Base-by-base conservation (phyloP, 1,284 basidiomycete genomes). In the Fomitopsis betulina region DNA sequence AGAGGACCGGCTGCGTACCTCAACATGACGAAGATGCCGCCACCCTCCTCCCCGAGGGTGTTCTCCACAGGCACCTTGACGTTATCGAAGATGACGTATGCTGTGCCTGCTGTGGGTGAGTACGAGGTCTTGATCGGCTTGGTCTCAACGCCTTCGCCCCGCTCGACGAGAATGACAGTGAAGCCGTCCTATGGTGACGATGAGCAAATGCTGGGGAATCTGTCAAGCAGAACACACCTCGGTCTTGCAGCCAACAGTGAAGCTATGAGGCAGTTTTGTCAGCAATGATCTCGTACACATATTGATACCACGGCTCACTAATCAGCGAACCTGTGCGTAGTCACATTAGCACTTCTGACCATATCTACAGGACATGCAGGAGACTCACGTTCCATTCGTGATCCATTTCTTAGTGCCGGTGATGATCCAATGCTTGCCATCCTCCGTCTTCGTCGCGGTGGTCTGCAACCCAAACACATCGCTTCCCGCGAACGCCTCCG, bases 381-480 rank as follows among this genome's bases (percentile, higher is more conserved):
- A 45, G 13, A 12, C 74, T 65, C 53, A 82, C 79, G 77, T 79
- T 70, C 91, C 93, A 66, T 95, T 92, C 38, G 91, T 91, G 69
- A 93, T 94, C 91, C 91, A 94, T 75, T 84, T 86, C 74, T 82
- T 90, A 50, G 82, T 85, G 32, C 93, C 94, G 64, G 93, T 93
- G 63, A 96, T 85, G 57, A 92, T 86, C 89, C 90, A 93, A 66
- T 85, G 75, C 66, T 87, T 91, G 38, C 93, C 94, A 67, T 96
- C 94, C 60, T 89, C 84, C 38, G 82, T 87, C 72, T 94, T 91
- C 51, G 79, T 84, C 9, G 96, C 96, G 4, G 85, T 90, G 9
- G 91, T 94, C 70, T 87, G 83, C 54, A 94, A 73, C 25, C 91
- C 89, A 69, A 87, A 83, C 25, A 98, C 93, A 69, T 96, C 94